Base-by-base conservation (phyloP, 2,329 filamentous ascomycete genomes). In the Trichoderma sp. region DNA sequence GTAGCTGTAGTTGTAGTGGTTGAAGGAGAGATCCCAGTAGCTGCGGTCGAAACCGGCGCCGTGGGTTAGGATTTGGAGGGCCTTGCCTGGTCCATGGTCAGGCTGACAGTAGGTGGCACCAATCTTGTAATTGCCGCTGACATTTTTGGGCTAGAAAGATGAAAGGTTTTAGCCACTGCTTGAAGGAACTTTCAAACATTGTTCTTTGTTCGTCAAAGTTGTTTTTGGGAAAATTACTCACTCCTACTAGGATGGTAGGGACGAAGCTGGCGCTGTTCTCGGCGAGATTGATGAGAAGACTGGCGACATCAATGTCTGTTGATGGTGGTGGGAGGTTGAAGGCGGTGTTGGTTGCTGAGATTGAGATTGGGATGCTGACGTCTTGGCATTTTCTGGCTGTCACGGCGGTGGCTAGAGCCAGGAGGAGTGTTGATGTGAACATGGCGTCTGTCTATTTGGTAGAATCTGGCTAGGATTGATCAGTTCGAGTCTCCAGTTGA, bases 1-100 rank as follows among this genome's bases (percentile, higher is more conserved):
- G 76, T 91, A 91, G 74, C 84, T 88, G 80, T 91, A 90, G 75
- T 89, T 87, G 80, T 83, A 85, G 73, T 84, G 79, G 75, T 87
- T 83, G 78, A 81, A 85, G 0, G 86, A 76, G 13, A 86, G 76
- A 75, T 91, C 87, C 88, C 88, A 91, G 80, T 90, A 91, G 56
- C 81, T 85, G 60, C 75, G 76, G 65, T 80, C 78, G 68, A 81
- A 82, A 29, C 80, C 81, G 29, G 82, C 72, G 4, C 81, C 81
- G 61, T 82, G 81, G 4, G 82, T 83, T 62, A 81, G 75, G 60
- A 83, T 78, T 73, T 83, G 80, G 5, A 83, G 70, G 27, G 75
- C 72, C 16, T 74, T 47, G 63, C 81, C 76, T 13, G 82, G 77
- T 11, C 81, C 83, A 6, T 73, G 73, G 70, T 85, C 81, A 0